Base-by-base conservation (phyloP, 2,329 filamentous ascomycete genomes). In the Aspergillus chevalieri region DNA sequence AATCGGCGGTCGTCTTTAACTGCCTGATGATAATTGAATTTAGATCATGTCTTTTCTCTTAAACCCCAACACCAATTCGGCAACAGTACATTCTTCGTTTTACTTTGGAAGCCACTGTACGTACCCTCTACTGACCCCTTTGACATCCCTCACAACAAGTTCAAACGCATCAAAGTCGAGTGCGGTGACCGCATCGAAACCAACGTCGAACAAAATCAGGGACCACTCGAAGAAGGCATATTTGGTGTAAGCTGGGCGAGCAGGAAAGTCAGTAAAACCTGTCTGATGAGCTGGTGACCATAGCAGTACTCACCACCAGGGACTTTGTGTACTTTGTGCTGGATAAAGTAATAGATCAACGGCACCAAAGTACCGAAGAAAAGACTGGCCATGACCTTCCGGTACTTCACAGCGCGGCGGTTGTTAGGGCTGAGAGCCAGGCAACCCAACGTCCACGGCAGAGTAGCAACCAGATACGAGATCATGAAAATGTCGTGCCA, bases 401-500 rank as follows among this genome's bases (percentile, higher is more conserved):
- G 82, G 70, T 94, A 95, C 72, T 86, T 90, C 65, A 96, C 79
- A 6, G 93, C 89, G 54, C 76, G 81, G 10, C 85, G 79, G 66
- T 96, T 95, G 49, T 85, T 83, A 9, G 92, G 90, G 70, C 91
- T 96, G 46, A 97, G 74, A 4, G 86, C 83, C 53, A 97, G 80
- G 69, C 92, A 96, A 44, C 93, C 93, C 44, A 89, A 70, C 2
- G 92, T 98, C 93, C 93, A 98, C 2, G 93, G 93, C 47, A 98
- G 77, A 2, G 93, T 97, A 30, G 89, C 87, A 43, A 98, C 85
- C 49, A 98, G 78, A 70, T 98, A 98, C 12, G 90, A 94, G 60
- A 98, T 96, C 93, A 98, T 98, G 69, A 98, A 92, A 55, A 97
- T 92, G 65, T 98, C 93, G 69, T 98, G 93, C 91, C 90, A 97